Conservation (phyloP, 768 basidiomycete species). For the Arthromyces matolae region DNA sequence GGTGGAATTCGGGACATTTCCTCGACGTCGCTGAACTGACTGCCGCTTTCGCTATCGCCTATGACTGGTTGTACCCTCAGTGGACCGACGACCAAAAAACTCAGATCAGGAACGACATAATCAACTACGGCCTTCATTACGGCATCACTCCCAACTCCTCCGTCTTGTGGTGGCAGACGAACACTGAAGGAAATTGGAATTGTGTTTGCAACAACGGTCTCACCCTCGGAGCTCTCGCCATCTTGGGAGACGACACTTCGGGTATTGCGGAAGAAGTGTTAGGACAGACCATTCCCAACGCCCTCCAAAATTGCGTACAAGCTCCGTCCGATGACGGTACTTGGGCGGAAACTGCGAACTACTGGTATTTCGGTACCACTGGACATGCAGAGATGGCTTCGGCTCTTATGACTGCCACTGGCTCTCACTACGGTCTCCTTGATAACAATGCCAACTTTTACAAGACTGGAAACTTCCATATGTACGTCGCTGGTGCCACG, state of each 20-base stretch:
- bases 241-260: constrained; percentile 78
- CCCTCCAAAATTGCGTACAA: constrained; percentile 71
- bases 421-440: constrained; percentile 74
- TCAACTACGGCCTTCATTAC: constrained; percentile 70
- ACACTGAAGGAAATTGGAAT: constrained; percentile 92
- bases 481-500: constrained; percentile 82
- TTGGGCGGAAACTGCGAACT: constrained; percentile 94
- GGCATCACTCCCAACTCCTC: constrained; percentile 63
- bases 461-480: constrained; percentile 82
- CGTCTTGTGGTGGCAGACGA: constrained; percentile 77
- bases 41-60: constrained; percentile 89
- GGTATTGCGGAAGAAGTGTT: constrained; percentile 69
- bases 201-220: constrained; percentile 93
- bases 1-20: constrained; percentile 91
- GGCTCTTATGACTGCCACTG: constrained; percentile 80
- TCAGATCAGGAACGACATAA: constrained; percentile 66
- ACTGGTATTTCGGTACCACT: constrained; percentile 94
- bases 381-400: constrained; percentile 87
- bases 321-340: constrained; percentile 72
- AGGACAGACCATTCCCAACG: constrained; percentile 65
- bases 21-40: constrained; percentile 89
- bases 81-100: constrained; percentile 55
- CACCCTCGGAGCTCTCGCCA: constrained; percentile 85
- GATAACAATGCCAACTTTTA: constrained; percentile 65
- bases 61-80: constrained; percentile 85